Evolutionary conservation across 192 early-diverging fungal species (phyloP).

Genomic region (Lunasporangiospora selenospora): DNA sequence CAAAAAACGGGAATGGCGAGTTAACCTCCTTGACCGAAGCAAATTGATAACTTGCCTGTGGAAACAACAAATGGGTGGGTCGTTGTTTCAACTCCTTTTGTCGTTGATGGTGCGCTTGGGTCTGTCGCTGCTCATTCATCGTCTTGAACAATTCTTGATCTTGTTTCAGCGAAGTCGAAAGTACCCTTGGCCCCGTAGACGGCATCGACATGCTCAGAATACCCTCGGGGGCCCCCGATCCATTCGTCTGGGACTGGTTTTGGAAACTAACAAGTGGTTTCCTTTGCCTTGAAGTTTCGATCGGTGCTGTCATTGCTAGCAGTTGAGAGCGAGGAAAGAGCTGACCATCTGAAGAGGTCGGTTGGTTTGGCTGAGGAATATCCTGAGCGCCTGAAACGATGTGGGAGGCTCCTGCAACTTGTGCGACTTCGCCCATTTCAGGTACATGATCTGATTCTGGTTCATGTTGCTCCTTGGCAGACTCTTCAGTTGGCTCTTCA

Average conservation of each 20-base stretch:
- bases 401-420: constrained; percentile 51
- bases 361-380: constrained; percentile 23
- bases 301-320: not conserved
- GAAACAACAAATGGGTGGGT: constrained; percentile 44
- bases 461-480: too few species aligned
- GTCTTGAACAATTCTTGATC: constrained; percentile 37
- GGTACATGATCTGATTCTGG: constrained; percentile 30
- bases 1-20: constrained; percentile 90
- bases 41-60: constrained; percentile 34
- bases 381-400: constrained; percentile 45
- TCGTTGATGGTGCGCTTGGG: constrained; percentile 31
- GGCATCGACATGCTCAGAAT: constrained; percentile 21
- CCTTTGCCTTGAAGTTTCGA: too few species aligned
- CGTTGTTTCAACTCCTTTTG: constrained; percentile 40
- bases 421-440: constrained; percentile 42
- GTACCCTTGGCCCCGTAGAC: constrained; percentile 31
- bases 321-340: not conserved
- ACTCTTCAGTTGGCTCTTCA: too few species aligned
- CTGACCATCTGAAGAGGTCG: not conserved
- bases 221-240: too few species aligned
- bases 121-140: constrained; percentile 41
- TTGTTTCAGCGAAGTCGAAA: constrained; percentile 31
- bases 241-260: not conserved
- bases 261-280: constrained; percentile 21
- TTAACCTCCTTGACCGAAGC: constrained; percentile 53